Evolutionary conservation across 2,329 filamentous ascomycete genomes (phyloP).

Genomic region (Aspergillus tubingensis): DNA sequence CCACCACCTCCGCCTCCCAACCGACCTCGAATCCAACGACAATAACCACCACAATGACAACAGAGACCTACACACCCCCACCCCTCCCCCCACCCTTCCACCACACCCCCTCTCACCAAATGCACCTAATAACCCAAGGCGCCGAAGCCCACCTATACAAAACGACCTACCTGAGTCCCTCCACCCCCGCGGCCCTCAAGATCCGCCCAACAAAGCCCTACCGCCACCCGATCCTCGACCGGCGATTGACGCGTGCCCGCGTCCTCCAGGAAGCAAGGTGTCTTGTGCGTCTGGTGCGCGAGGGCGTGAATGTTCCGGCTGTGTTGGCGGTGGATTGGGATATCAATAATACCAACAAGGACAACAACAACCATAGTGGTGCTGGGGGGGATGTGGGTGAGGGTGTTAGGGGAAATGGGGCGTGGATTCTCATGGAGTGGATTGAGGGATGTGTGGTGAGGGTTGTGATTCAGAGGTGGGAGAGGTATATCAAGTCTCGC

Average conservation of each 20-base stretch:
- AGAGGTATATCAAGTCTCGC: constrained; percentile 51
- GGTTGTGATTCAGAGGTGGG: constrained; percentile 67
- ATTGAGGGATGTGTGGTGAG: constrained; percentile 72
- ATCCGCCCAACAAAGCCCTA: constrained; percentile 89
- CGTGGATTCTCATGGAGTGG: constrained; percentile 86
- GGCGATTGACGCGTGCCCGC: constrained; percentile 79
- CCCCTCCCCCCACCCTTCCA: constrained; percentile 66
- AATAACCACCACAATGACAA: not conserved
- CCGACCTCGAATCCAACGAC: not conserved
- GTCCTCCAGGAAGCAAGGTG: constrained; percentile 88
- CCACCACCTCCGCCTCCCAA: not conserved
- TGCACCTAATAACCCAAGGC: constrained; percentile 81
- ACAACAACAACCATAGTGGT: no score
- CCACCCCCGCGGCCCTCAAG: constrained; percentile 77
- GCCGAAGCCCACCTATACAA: constrained; percentile 94
- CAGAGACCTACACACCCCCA: not conserved
- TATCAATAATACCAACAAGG: not conserved
- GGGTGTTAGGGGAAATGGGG: constrained; percentile 64
- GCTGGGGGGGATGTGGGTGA: constrained; percentile 44
- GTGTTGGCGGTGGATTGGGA: constrained; percentile 70
- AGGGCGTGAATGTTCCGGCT: constrained; percentile 79
- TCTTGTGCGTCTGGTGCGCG: constrained; percentile 73
- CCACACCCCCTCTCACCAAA: constrained; percentile 53
- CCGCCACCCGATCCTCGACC: constrained; percentile 86
- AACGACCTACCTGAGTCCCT: constrained; percentile 72